phyloP scores from a whole-genome alignment of 2,329 filamentous ascomycete genomes.

The Epicoccum sorghinum region DNA sequence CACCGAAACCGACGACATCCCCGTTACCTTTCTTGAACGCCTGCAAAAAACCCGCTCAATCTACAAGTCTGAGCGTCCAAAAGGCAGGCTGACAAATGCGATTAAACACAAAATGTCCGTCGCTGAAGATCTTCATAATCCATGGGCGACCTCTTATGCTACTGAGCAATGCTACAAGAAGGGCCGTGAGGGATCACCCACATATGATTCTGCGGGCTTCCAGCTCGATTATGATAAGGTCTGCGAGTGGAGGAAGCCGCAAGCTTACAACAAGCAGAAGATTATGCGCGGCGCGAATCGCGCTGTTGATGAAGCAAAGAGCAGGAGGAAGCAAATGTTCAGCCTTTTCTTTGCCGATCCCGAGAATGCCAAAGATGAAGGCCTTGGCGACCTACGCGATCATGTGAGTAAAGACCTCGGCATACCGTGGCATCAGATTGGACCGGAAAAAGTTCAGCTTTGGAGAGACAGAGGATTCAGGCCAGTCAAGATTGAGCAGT shows the following conservation, averaged over 20 bases:
- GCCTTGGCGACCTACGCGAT: conserved; percentile 6
- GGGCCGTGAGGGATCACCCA: conserved; percentile 15
- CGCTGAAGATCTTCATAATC: too few relatives aligned
- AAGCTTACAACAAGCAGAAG: neutral
- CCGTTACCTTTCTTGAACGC: too few relatives aligned
- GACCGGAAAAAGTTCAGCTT: conserved; percentile 13
- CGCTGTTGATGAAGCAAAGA: neutral
- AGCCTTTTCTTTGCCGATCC: conserved; percentile 10
- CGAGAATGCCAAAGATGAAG: too few relatives aligned
- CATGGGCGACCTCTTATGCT: conserved; percentile 3
- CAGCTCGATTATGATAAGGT: conserved; percentile 20
- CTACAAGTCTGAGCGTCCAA: too few relatives aligned
- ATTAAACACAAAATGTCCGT: neutral
- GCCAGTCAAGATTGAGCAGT: conserved; percentile 9
- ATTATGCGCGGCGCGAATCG: neutral
- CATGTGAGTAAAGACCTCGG: conserved; percentile 21
- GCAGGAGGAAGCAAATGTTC: neutral
- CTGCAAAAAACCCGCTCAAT: too few relatives aligned
- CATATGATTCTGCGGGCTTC: conserved; percentile 18
- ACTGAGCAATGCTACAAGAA: conserved; percentile 13
- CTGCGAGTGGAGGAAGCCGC: conserved; percentile 10
- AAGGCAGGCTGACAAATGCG: too few relatives aligned
- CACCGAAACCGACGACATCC: too few relatives aligned
- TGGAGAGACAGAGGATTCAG: conserved; percentile 21
- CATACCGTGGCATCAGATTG: conserved; percentile 18